Conservation (phyloP, 129 eudicot species). For the Daucus carota region DNA sequence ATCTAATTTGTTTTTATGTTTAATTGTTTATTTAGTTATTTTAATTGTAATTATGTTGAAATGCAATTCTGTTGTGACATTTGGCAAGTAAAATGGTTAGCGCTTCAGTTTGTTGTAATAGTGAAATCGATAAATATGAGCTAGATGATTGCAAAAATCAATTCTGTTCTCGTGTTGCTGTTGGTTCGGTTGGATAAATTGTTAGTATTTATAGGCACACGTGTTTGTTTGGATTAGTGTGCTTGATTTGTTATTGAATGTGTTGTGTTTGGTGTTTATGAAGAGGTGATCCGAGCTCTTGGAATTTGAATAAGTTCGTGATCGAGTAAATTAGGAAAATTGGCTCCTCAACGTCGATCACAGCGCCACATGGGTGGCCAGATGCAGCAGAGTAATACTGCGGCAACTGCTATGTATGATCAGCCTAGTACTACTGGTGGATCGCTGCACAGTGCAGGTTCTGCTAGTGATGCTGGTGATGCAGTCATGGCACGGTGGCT, state of each 20-base stretch:
- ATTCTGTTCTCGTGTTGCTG: background rate
- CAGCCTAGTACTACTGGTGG: slow-evolving; percentile 46
- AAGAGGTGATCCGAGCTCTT: no score
- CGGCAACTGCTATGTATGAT: slow-evolving; percentile 91
- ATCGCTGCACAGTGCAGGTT: slow-evolving; percentile 44
- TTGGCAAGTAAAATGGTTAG: background rate
- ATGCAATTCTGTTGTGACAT: background rate
- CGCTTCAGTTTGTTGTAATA: background rate
- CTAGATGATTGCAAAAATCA: no score
- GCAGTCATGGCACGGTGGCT: slow-evolving; percentile 99
- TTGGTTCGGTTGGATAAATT: background rate
- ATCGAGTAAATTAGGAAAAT: slow-evolving; percentile 20
- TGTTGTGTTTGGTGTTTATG: background rate
- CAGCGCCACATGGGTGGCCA: slow-evolving; percentile 99
- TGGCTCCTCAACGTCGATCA: slow-evolving; percentile 95
- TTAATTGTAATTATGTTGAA: background rate
- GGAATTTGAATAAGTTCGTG: no score
- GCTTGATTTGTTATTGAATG: background rate
- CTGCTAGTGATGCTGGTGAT: slow-evolving; percentile 71
- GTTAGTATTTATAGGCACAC: no score
- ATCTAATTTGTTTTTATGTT: background rate
- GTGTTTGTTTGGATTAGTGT: background rate
- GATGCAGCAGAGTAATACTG: slow-evolving; percentile 94
- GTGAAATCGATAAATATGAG: background rate
- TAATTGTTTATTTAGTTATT: background rate